Evolutionary conservation across 2,329 filamentous ascomycete species (phyloP).

Genomic region (Plectosphaerella cucumerina): DNA sequence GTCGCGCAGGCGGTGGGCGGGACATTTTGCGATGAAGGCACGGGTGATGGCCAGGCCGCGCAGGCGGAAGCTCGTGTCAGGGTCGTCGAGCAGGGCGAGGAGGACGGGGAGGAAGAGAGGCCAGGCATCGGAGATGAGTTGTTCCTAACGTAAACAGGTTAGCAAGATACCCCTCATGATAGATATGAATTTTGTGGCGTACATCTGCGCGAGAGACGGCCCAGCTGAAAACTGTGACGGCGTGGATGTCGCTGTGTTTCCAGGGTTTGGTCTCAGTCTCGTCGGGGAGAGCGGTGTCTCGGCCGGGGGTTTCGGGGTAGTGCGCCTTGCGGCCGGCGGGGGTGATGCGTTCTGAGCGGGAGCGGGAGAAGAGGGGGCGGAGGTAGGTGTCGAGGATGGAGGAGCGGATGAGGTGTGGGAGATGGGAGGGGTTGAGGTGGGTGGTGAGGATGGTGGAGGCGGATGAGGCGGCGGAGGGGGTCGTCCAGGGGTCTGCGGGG

Average conservation of each 20-base stretch:
- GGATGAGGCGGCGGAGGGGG: conserved; percentile 18
- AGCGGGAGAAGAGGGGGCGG: conserved; percentile 61
- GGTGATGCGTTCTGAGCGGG: conserved; percentile 50
- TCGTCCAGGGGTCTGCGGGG: conserved; percentile 32
- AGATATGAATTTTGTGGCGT: conserved; percentile 1
- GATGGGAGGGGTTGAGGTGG: conserved; percentile 15
- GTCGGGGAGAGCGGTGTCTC: neutral
- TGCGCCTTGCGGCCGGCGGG: conserved; percentile 50
- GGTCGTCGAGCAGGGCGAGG: conserved; percentile 64
- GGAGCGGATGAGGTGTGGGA: conserved; percentile 42
- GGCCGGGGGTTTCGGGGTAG: conserved; percentile 30
- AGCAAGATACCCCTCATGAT: conserved; percentile 5
- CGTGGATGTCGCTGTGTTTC: conserved; percentile 1
- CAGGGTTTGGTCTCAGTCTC: neutral
- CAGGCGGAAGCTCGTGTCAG: conserved; percentile 45
- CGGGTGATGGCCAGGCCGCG: conserved; percentile 52
- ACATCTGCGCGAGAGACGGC: conserved; percentile 47
- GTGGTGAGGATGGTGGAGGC: conserved; percentile 26
- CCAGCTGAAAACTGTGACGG: conserved; percentile 51
- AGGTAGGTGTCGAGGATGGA: conserved; percentile 59
- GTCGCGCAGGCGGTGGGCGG: conserved; percentile 46
- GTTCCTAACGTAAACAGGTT: conserved; percentile 22
- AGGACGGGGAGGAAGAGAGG: conserved; percentile 66
- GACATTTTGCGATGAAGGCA: conserved; percentile 51
- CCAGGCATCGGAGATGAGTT: conserved; percentile 54